Percentiles rank a stretch among this genome's conserved stretches.
Conservation (phyloP, 768 basidiomycete species). For the Solioccasus polychromus region DNA sequence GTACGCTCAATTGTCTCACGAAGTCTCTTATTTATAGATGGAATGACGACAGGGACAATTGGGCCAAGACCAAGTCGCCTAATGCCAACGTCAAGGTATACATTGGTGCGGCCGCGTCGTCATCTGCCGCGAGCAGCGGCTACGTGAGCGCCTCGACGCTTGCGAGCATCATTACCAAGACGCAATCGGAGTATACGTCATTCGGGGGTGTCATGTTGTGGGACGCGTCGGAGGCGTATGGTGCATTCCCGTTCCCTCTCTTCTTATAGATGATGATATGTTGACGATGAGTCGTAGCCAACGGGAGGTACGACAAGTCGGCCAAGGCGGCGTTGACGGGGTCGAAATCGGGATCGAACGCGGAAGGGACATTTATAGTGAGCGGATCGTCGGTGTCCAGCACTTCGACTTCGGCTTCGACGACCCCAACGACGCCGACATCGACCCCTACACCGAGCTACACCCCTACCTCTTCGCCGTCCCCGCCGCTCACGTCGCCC, state of each 20-base stretch:
- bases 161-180: constrained; percentile 31
- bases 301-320: constrained; percentile 40
- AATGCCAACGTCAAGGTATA: constrained; percentile 48
- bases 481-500: no score
- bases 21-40: no score
- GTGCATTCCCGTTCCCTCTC: constrained; percentile 17
- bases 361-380: not conserved
- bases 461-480: no score
- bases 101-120: constrained; percentile 45
- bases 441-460: no score
- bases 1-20: not conserved
- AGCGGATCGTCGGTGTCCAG: not conserved
- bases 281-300: constrained; percentile 30
- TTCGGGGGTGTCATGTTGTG: constrained; percentile 46
- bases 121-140: constrained; percentile 39
- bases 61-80: constrained; percentile 41
- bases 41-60: constrained; percentile 40
- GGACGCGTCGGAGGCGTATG: constrained; percentile 46
- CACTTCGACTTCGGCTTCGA: not conserved
- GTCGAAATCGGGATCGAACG: not conserved
- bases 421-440: no score
- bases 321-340: constrained; percentile 40
- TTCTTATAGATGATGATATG: no score
- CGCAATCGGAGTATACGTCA: constrained; percentile 36
- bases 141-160: constrained; percentile 37